Base-by-base conservation (phyloP, 2,329 filamentous ascomycete genomes). In the Claviceps sp. region DNA sequence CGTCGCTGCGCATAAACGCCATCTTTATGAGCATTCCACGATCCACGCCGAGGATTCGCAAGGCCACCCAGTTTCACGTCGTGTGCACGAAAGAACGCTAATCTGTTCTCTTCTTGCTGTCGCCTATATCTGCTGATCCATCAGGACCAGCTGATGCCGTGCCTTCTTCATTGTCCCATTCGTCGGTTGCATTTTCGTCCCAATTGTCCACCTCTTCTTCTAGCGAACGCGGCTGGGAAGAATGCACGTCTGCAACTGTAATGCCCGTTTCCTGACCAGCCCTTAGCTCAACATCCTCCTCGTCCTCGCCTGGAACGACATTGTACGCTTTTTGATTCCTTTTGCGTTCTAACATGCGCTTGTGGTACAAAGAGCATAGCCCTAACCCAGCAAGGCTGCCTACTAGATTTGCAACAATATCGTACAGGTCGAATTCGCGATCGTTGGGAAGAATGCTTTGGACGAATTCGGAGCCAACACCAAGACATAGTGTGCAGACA, bases 201-300 rank as follows among this genome's bases (percentile, higher is more conserved):
- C 90, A 95, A 59, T 91, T 89, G 63, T 95, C 90, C 7, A 95
- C 78, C 70, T 94, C 87, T 54, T 91, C 79, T 59, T 94, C 89
- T 20, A 95, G 63, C 20, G 69, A 67, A 34, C 61, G 60, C 24
- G 59, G 54, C 1, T 65, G 66, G 6, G 62, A 62, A 14, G 63
- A 58, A 22, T 18, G 51, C 24, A 36, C 45, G 34, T 3, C 62
- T 24, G 51, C 63, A 18, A 68, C 67, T 20, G 71, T 71, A n/a
- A 88, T 70, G 18, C 84, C 84, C 34, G 77, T 80, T 66, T 87
- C 85, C 57, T 87, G 85, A 26, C 69, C 72, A 56, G 84, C 80
- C 1, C 87, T 89, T 6, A 95, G 76, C 70, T 95, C 90, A 14
- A 95, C 68, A 65, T 95, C 87, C 14, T 67, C 75, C 2, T 76